Evolutionary conservation across 169 alveolate genomes (phyloP).

Genomic region (Ophryocystis elektroscirrha): DNA sequence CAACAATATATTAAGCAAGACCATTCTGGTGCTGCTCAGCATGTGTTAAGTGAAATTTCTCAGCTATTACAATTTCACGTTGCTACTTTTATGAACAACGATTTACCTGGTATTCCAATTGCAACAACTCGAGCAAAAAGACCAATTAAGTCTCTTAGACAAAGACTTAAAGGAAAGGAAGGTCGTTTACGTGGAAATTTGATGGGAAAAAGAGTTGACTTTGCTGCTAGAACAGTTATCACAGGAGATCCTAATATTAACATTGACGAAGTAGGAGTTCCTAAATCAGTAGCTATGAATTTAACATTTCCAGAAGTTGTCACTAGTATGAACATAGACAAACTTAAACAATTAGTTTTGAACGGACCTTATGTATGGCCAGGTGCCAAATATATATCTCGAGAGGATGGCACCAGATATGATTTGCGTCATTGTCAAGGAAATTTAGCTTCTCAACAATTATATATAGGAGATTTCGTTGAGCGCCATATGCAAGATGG

Average conservation of each 20-base stretch:
- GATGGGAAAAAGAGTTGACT: conserved; percentile 99
- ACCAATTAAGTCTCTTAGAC: conserved; percentile 89
- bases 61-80: conserved; percentile 74
- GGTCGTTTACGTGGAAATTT: conserved; percentile 95
- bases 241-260: conserved; percentile 95
- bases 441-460: conserved; percentile 50
- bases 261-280: conserved; percentile 84
- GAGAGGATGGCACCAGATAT: conserved; percentile 70
- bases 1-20: conserved; percentile 53
- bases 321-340: conserved; percentile 76
- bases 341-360: conserved; percentile 55
- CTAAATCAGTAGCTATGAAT: conserved; percentile 90
- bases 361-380: conserved; percentile 96
- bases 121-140: conserved; percentile 80
- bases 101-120: conserved; percentile 79
- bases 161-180: conserved; percentile 96
- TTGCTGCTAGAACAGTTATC: conserved; percentile 96
- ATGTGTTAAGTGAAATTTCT: conserved; percentile 65
- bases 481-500: conserved; percentile 96
- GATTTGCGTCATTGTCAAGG: conserved; percentile 39
- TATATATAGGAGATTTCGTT: conserved; percentile 81
- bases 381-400: conserved; percentile 80
- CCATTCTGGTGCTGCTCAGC: conserved; percentile 63
- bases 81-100: conserved; percentile 87
- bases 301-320: conserved; percentile 96